Evolutionary conservation across 2,329 filamentous ascomycete genomes (phyloP).

Genomic region (Paradendryphiella salina): DNA sequence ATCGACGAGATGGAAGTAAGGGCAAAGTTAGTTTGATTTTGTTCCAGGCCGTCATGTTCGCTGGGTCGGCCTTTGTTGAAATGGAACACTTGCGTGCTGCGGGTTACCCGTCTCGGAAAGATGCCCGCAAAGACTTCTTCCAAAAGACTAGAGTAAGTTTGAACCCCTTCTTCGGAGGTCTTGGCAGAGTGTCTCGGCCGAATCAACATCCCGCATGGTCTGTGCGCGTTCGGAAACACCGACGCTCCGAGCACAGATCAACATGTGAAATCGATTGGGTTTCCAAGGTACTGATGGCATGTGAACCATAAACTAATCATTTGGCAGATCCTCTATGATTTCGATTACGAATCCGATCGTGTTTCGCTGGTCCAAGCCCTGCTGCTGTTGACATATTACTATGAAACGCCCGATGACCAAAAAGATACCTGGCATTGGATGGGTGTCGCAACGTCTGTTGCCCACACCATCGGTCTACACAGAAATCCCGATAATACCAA

Average conservation of each 20-base stretch:
- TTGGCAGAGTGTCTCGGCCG: slow-evolving; percentile 17
- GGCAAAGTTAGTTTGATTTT: slow-evolving; percentile 80
- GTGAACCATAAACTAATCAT: slow-evolving; percentile 18
- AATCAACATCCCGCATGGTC: slow-evolving; percentile 7
- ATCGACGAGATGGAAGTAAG: slow-evolving; percentile 67
- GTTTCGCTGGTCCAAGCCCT: slow-evolving; percentile 86
- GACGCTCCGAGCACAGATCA: slow-evolving; percentile 15
- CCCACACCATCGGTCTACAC: slow-evolving; percentile 90
- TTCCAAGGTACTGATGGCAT: background rate
- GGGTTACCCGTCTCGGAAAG: slow-evolving; percentile 76
- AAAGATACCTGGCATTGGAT: slow-evolving; percentile 99
- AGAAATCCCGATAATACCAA: slow-evolving; percentile 78
- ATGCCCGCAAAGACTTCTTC: slow-evolving; percentile 85
- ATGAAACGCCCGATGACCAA: slow-evolving; percentile 93
- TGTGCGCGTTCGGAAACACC: slow-evolving; percentile 9
- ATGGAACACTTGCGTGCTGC: slow-evolving; percentile 74
- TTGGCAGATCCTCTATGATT: slow-evolving; percentile 79
- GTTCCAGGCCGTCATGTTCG: slow-evolving; percentile 95
- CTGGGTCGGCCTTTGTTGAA: slow-evolving; percentile 84
- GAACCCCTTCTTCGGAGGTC: slow-evolving; percentile 9
- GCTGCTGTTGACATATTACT: slow-evolving; percentile 95
- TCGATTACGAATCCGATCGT: slow-evolving; percentile 90
- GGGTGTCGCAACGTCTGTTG: slow-evolving; percentile 90
- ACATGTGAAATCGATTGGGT: slow-evolving; percentile 10
- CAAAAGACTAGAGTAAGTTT: slow-evolving; percentile 76